These are phyloP conservation scores for Oryza nivara DNA, from an alignment of 176 grass and related monocot species.

Conservation along the genomic window DNA sequence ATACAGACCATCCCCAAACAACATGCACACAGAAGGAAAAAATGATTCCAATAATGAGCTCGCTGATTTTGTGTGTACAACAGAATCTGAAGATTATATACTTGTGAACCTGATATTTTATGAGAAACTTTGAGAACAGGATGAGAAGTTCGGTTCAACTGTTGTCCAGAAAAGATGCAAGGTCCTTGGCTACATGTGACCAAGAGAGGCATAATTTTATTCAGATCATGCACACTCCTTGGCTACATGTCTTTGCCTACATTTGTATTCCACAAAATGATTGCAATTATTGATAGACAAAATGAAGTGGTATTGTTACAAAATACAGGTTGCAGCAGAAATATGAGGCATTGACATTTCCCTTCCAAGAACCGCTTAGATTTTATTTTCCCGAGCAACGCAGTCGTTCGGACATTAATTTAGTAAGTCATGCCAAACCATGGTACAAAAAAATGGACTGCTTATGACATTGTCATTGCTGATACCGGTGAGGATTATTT, in stretches of 20 bases:
- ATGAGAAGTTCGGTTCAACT: neutral
- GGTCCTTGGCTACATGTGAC: neutral
- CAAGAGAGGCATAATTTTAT: conserved; percentile 14
- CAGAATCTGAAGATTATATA: conserved; percentile 17
- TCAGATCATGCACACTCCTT: conserved; percentile 1
- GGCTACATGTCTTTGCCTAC: too few relatives aligned
- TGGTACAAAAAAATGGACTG: neutral
- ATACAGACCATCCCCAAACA: neutral
- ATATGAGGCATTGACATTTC: neutral
- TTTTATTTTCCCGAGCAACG: neutral
- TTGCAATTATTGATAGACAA: neutral
- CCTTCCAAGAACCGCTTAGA: neutral
- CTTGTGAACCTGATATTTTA: neutral
- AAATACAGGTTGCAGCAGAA: neutral
- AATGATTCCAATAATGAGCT: neutral
- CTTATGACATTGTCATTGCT: neutral
- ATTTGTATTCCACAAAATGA: conserved; percentile 12
- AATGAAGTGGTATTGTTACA: conserved; percentile 1
- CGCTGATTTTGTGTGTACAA: conserved; percentile 16
- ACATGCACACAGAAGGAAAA: neutral
- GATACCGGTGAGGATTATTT: neutral
- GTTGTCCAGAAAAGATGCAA: neutral
- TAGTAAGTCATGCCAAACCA: neutral
- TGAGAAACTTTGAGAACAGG: neutral
- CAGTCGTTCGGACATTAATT: too few relatives aligned